A percentile compares a stretch with the other conserved stretches of the same genome.
Conservation (phyloP, 208 protist species). For the Crithidia acanthocephali region DNA sequence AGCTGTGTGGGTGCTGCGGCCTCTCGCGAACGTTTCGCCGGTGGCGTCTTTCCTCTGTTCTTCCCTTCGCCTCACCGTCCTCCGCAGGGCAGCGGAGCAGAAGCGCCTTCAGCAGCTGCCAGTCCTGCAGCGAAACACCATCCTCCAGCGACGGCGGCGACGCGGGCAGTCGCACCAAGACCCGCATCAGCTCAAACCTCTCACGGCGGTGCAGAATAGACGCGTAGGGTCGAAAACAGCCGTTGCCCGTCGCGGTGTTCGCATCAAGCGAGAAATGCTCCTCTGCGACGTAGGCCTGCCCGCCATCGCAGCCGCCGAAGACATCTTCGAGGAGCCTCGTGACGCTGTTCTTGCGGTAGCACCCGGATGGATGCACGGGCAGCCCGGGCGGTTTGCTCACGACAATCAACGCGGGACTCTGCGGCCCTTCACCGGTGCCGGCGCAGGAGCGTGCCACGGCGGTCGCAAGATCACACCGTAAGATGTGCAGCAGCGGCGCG, state of each 20-base stretch:
- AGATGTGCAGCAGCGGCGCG: constrained; percentile 51
- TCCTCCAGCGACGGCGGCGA: not conserved
- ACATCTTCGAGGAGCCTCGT: constrained; percentile 90
- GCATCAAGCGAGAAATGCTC: constrained; percentile 16
- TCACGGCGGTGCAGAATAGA: constrained; percentile 49
- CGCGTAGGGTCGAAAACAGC: constrained; percentile 32
- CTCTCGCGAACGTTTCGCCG: constrained; percentile 3
- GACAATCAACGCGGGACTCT: constrained; percentile 55
- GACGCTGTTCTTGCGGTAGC: constrained; percentile 93
- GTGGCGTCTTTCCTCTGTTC: not conserved
- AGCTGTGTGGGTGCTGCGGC: not conserved
- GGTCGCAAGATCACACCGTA: constrained; percentile 46
- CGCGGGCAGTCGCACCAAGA: constrained; percentile 35
- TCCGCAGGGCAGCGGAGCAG: not conserved
- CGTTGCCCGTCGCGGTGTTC: not conserved
- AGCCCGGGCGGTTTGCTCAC: constrained; percentile 74
- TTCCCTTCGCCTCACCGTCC: not conserved
- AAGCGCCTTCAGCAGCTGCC: constrained; percentile 36
- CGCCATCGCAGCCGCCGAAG: constrained; percentile 51
- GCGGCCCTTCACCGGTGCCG: constrained; percentile 13
- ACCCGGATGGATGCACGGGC: constrained; percentile 91
- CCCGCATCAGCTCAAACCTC: constrained; percentile 75
- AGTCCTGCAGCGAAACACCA: constrained; percentile 46
- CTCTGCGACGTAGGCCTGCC: constrained; percentile 9
- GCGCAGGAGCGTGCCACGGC: not conserved